Base-by-base conservation (phyloP, 2,329 filamentous ascomycete species). In the Colletotrichum eremochloae region DNA sequence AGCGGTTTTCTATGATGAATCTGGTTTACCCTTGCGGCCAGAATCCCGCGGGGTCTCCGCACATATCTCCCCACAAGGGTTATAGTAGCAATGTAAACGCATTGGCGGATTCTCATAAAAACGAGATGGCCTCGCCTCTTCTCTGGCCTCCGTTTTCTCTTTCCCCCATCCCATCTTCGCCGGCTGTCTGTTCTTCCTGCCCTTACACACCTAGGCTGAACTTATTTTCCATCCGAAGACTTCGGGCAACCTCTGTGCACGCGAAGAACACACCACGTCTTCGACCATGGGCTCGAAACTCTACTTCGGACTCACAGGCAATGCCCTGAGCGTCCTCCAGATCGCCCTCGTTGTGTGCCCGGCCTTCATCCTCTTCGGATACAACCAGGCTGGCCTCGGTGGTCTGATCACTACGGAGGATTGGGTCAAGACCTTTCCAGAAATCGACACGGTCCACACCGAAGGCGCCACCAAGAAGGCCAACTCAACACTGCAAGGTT, bases 291-390 rank as follows among this genome's bases (percentile, higher is more conserved):
- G 70, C 48, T 56, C 62, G 29, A 53, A 56, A 57, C 53, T 24
- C 42, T 72, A 61, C 69, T 77, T 84, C 48, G 82, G 82, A 66
- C 76, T 80, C 36, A 80, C 77, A 53, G 83, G 83, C 79, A 75
- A 79, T 52, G 72, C 78, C 63, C 76, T 85, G 60, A 77, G 76
- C 69, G 77, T 77, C 18, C 75, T 82, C 36, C 84, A 86, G 74
- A 79, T 84, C 65, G 80, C 80, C 18, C 78, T 85, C 58, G 81
- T 86, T 50, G 83, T 86, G 24, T 81, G 79, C 8, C 84, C 84
- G 5, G 77, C 83, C 15, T 83, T 84, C 74, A 81, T 83, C 74
- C 76, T 83, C 52, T 83, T 83, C 74, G 82, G 82, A 9, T 84
- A 83, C 76, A 83, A 84, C 74, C 82, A 84, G 72, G 80, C 82